Evolutionary conservation across 257 asterid species (phyloP), one percentile per base, ranked within the genome.

Genomic region (Linaria vulgaris): DNA sequence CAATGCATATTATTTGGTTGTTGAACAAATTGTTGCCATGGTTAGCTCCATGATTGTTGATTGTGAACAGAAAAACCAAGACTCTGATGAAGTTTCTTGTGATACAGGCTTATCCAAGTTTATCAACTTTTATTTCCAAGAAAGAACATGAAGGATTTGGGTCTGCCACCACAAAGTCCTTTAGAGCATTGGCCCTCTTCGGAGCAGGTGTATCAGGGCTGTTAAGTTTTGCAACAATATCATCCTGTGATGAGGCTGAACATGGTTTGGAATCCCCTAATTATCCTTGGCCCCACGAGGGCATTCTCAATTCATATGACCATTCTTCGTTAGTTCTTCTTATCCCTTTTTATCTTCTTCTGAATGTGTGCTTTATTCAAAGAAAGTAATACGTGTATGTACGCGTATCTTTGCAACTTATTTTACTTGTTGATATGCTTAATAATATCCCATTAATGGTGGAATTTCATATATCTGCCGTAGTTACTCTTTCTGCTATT

Each of bases 161-260:
- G 68, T 74, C 85, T 59, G 61, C 79, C 53, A 27, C 87, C 69
- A 50, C 55, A 57, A 82, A 75, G 62, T 83, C 90, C 31, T 67
- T 75, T 63, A 79, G 77, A 72, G 67, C 76, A 52, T 54, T 78
- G 57, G 83, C 78, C 51, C 73, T 79, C 30, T 13, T 77, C 64
- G 82, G 83, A 64, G 78, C 80, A 47, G 87, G 95, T 74, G 84
- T 80, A 25, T 68, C 89, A 19, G 95, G 91, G 64, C 74, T 86
- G 16, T 66, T 82, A 19, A 76, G 95, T 75, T 79, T 82, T 73
- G 82, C 89, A 55, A 82, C 95, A 69, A 44, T 80, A 21, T 77
- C 91, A 61, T 71, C 91, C 65, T 85, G 89, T 56, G 95, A 84
- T 73, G 91, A 87, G 79, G 95, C 91, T 48, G 95, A 87, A 70